Evolutionary conservation across 2,329 filamentous ascomycete species (phyloP), one percentile per base, ranked within the genome.

Genomic region (Exophiala phaeomuriformis): DNA sequence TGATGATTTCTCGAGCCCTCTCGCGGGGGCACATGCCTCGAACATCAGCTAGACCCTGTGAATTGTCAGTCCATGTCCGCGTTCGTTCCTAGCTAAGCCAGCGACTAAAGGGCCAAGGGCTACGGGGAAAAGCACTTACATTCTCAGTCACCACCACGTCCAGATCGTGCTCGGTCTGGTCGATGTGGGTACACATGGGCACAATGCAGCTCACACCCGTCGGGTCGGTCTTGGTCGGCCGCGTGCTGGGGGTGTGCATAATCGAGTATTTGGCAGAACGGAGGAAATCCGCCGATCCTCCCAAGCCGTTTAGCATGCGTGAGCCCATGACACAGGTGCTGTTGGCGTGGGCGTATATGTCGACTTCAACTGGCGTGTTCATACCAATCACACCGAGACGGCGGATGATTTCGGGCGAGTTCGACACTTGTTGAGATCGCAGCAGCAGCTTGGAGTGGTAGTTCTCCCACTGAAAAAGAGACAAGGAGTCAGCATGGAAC

Each of bases 281-380:
- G 53, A 93, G 75, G 78, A 93, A 93, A 67, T 93, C 88, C 49
- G 87, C 87, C 1, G 82, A 86, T 3, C 88, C 88, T 47, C 88
- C 88, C 4, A 93, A 81, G 7, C 88, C 88, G 74, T 91, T 91
- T 56, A 93, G 78, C 86, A 91, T 93, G 53, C 90, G 84, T 57
- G 80, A 85, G 60, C 90, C 89, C 83, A 93, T 89, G 27, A 95
- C 89, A 66, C 86, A 90, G 51, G 89, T 95, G 57, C 80, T 85
- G 80, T 95, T 95, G 64, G 90, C 90, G 73, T 95, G 89, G 1
- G 89, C 90, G 73, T 95, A 95, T 65, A 95, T 94, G 72, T 95
- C 90, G 10, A 95, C 89, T 72, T 95, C 90, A 44, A 95, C 88
- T 27, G 89, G 89, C 0, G 89, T 95, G 78, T 95, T 95, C 89